Conservation (phyloP, 2,329 filamentous ascomycete genomes). For the Microdochium paspali region DNA sequence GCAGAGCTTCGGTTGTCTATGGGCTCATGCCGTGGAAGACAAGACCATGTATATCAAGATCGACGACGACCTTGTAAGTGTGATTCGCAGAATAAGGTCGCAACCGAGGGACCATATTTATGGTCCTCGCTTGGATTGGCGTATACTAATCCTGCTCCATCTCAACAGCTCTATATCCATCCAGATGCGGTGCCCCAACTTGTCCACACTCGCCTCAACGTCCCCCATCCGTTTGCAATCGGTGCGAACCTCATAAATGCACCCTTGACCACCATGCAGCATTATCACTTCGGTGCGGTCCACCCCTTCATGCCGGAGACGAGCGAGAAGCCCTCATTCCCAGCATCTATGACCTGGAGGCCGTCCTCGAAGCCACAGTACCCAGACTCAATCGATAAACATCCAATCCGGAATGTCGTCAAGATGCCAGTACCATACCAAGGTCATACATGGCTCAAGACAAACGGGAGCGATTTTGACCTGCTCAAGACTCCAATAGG, state of each 20-base stretch:
- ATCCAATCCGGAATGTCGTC: constrained; percentile 17
- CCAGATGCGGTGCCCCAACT: constrained; percentile 37
- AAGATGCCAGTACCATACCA: constrained; percentile 24
- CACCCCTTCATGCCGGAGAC: constrained; percentile 43
- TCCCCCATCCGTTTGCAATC: constrained; percentile 39
- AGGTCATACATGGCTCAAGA: constrained; percentile 41
- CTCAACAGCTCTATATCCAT: constrained; percentile 17
- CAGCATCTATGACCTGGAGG: constrained; percentile 25
- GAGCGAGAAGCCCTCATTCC: constrained; percentile 12
- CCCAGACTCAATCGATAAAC: constrained; percentile 11
- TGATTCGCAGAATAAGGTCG: too few relatives aligned
- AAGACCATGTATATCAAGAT: constrained; percentile 32
- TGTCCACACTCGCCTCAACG: constrained; percentile 38
- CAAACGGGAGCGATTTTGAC: constrained; percentile 28
- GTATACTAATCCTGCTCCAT: too few relatives aligned
- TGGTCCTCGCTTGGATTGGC: too few relatives aligned
- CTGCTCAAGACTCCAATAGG: constrained; percentile 37
- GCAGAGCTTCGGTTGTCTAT: constrained; percentile 25
- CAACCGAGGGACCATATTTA: too few relatives aligned
- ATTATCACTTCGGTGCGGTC: constrained; percentile 41
- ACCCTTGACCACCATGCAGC: constrained; percentile 41
- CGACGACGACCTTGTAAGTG: constrained; percentile 33
- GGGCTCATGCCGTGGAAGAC: constrained; percentile 17
- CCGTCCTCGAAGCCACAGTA: constrained; percentile 18
- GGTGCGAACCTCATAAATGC: constrained; percentile 49